A percentile compares a stretch with the other conserved stretches of the same genome.
phyloP scores from a whole-genome alignment of 768 basidiomycete species.

The Tulasnella sp. region DNA sequence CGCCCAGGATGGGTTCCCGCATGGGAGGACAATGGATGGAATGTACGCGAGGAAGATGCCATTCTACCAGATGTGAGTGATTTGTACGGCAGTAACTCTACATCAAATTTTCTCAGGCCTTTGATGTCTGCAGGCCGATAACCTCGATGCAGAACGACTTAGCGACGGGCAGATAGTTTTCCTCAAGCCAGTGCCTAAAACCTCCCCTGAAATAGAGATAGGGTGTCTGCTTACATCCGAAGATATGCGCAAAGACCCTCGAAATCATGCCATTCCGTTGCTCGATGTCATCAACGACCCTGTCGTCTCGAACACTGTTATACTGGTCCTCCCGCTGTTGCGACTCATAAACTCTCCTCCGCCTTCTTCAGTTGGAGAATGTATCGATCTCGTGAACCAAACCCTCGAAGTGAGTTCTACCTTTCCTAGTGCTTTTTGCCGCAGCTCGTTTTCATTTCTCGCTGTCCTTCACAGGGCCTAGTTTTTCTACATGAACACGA shows the following conservation, averaged over 20 bases:
- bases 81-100: no score
- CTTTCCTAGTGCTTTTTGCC: no score
- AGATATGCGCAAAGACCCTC: neutral
- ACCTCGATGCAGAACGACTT: neutral
- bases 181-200: neutral
- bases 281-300: slow-evolving; percentile 14
- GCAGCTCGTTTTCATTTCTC: no score
- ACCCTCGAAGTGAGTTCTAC: slow-evolving; percentile 22
- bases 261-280: slow-evolving; percentile 13
- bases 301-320: neutral
- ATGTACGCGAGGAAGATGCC: no score
- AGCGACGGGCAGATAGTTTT: neutral
- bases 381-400: neutral
- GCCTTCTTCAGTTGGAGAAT: slow-evolving; percentile 1
- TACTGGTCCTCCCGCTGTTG: slow-evolving; percentile 13
- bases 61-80: no score
- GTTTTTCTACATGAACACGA: neutral
- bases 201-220: slow-evolving; percentile 12
- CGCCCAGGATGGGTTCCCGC: neutral
- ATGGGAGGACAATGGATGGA: no score
- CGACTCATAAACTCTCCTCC: neutral
- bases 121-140: neutral
- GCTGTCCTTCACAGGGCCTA: neutral
- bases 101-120: no score
- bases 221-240: neutral